Evolutionary conservation across 352 stramenopile species (phyloP).

Genomic region (Phytophthora foliorum): DNA sequence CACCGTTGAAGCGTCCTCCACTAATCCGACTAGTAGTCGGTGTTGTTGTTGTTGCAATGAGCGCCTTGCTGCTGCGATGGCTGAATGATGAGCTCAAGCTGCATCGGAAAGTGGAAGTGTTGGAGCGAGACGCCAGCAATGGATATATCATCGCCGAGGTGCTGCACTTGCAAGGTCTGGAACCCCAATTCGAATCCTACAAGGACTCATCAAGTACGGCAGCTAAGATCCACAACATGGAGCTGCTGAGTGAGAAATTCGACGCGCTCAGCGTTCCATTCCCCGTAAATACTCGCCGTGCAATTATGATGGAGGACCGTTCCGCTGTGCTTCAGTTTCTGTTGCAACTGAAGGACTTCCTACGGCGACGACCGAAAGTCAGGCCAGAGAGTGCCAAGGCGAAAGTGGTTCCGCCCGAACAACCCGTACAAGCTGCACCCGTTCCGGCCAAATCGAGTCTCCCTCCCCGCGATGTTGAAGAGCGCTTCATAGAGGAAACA

Average conservation of each 20-base stretch:
- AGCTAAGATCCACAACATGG: slow-evolving; percentile 70
- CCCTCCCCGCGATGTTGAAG: slow-evolving; percentile 53
- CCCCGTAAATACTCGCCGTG: slow-evolving; percentile 47
- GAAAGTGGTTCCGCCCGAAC: slow-evolving; percentile 11
- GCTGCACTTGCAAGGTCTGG: slow-evolving; percentile 57
- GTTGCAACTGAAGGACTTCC: slow-evolving; percentile 66
- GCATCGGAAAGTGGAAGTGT: slow-evolving; percentile 50
- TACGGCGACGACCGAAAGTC: slow-evolving; percentile 38
- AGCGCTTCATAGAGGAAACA: slow-evolving; percentile 62
- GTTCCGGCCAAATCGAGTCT: slow-evolving; percentile 13
- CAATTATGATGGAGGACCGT: slow-evolving; percentile 77
- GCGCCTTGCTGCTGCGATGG: slow-evolving; percentile 68
- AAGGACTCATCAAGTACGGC: slow-evolving; percentile 39
- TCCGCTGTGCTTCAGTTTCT: slow-evolving; percentile 65
- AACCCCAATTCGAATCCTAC: slow-evolving; percentile 61
- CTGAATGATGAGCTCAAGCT: slow-evolving; percentile 72
- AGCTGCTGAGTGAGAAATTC: slow-evolving; percentile 57
- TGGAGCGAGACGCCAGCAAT: slow-evolving; percentile 77
- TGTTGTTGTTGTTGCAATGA: slow-evolving; percentile 43
- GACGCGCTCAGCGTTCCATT: slow-evolving; percentile 51
- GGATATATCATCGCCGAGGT: slow-evolving; percentile 75
- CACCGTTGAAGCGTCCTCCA: not conserved
- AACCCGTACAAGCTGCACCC: not conserved
- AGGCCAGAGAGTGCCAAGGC: slow-evolving; percentile 18
- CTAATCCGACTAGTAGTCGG: not conserved